Conservation (phyloP, 495 filamentous ascomycete genomes). For the Paragyromitra xinjiangensis region DNA sequence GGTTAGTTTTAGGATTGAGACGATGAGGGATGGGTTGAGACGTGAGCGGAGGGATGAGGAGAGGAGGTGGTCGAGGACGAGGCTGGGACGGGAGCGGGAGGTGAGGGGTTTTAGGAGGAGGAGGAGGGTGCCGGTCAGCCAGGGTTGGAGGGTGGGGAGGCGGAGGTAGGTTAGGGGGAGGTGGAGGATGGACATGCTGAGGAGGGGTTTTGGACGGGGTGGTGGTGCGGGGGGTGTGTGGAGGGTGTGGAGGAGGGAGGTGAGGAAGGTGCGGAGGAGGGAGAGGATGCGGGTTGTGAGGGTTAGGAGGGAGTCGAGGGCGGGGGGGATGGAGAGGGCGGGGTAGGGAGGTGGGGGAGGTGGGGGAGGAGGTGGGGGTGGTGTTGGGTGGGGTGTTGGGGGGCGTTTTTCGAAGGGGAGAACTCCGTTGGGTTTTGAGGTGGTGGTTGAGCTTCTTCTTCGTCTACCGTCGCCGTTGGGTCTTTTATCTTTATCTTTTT, state of each 20-base stretch:
- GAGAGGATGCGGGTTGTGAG: conserved; percentile 9
- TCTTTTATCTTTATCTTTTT: conserved; percentile 4
- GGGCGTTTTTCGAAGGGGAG: neutral
- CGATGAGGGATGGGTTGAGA: conserved; percentile 73
- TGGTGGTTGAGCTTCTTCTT: conserved; percentile 10
- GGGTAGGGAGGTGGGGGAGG: conserved; percentile 12
- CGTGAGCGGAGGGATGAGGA: conserved; percentile 72
- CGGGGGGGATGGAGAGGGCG: conserved; percentile 17
- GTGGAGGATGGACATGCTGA: conserved; percentile 46
- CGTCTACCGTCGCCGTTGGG: neutral
- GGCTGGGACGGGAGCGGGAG: conserved; percentile 28
- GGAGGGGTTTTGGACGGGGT: conserved; percentile 32
- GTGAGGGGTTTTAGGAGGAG: conserved; percentile 41
- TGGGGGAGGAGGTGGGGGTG: conserved; percentile 7
- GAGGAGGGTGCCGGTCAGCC: conserved; percentile 46
- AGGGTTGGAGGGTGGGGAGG: conserved; percentile 48
- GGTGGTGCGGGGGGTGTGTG: conserved; percentile 23
- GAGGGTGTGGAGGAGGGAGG: conserved; percentile 41
- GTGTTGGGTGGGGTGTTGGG: conserved; percentile 18
- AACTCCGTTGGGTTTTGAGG: neutral
- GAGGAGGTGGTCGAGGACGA: conserved; percentile 70
- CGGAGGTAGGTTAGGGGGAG: conserved; percentile 32
- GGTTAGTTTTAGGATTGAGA: conserved; percentile 50
- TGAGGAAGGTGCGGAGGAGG: conserved; percentile 25
- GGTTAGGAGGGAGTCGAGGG: conserved; percentile 33